Evolutionary conservation across 2,329 filamentous ascomycete genomes (phyloP).

Genomic region (Teratosphaeria destructans): DNA sequence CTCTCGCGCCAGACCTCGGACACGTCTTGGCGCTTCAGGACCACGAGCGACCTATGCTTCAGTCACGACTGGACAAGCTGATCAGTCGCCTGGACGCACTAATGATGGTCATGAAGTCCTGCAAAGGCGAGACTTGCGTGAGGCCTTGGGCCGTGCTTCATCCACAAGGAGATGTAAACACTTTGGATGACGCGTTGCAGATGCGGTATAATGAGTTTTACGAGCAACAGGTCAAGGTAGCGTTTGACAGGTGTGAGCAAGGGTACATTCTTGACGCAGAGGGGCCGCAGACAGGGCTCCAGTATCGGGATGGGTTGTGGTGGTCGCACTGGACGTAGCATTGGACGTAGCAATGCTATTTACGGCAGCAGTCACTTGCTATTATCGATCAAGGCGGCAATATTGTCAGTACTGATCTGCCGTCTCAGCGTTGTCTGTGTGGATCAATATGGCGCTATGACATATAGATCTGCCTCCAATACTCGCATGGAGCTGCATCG

Average conservation of each 20-base stretch:
- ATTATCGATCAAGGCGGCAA: too few relatives aligned
- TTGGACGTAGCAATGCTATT: background rate
- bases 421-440: too few relatives aligned
- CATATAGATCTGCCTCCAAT: too few relatives aligned
- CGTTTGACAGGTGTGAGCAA: slow-evolving; percentile 43
- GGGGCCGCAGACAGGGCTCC: slow-evolving; percentile 32
- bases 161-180: slow-evolving; percentile 15
- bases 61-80: slow-evolving; percentile 4
- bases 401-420: too few relatives aligned
- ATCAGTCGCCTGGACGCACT: slow-evolving; percentile 20
- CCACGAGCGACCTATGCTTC: background rate
- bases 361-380: too few relatives aligned
- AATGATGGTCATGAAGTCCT: slow-evolving; percentile 24
- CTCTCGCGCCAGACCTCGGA: background rate
- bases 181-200: slow-evolving; percentile 16
- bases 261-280: slow-evolving; percentile 49
- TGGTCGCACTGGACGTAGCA: background rate
- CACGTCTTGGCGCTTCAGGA: background rate
- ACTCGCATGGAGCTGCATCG: too few relatives aligned
- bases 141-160: slow-evolving; percentile 22
- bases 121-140: slow-evolving; percentile 17
- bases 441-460: too few relatives aligned
- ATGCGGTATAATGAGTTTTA: slow-evolving; percentile 22
- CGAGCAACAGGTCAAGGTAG: slow-evolving; percentile 32
- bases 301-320: background rate